These are phyloP conservation scores for Alternaria metachromatica DNA, from an alignment of 2,329 filamentous ascomycete genomes.

Conservation along the genomic window DNA sequence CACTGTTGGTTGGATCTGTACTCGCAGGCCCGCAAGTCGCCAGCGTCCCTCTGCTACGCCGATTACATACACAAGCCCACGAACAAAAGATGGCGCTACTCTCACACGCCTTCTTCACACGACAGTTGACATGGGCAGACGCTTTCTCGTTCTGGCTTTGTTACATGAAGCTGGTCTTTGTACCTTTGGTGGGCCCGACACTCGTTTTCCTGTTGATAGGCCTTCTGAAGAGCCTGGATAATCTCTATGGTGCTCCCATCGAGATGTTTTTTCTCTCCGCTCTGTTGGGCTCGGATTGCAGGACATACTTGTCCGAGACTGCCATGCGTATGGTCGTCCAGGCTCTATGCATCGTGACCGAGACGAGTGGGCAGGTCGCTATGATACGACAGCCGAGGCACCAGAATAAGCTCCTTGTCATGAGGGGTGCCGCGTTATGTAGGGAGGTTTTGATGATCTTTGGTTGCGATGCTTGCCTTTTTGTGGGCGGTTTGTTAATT, in stretches of 20 bases:
- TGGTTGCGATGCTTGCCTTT: fast-evolving
- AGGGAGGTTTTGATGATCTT: background rate
- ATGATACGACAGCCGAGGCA: background rate
- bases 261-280: background rate
- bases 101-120: background rate
- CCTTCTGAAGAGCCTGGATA: background rate
- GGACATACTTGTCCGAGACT: background rate
- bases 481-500: fast-evolving
- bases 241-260: background rate
- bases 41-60: background rate
- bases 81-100: background rate
- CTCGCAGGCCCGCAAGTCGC: background rate
- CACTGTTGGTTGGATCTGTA: background rate
- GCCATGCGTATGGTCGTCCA: background rate
- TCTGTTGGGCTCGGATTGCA: background rate
- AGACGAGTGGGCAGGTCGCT: background rate
- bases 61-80: background rate
- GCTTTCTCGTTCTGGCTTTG: background rate
- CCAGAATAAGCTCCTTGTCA: background rate
- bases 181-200: no score
- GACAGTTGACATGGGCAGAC: background rate
- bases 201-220: no score
- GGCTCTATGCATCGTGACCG: background rate
- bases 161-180: background rate
- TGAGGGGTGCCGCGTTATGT: background rate